Conservation (phyloP, 1,139 yeast species). For the Scheffersomyces segobiensis region DNA sequence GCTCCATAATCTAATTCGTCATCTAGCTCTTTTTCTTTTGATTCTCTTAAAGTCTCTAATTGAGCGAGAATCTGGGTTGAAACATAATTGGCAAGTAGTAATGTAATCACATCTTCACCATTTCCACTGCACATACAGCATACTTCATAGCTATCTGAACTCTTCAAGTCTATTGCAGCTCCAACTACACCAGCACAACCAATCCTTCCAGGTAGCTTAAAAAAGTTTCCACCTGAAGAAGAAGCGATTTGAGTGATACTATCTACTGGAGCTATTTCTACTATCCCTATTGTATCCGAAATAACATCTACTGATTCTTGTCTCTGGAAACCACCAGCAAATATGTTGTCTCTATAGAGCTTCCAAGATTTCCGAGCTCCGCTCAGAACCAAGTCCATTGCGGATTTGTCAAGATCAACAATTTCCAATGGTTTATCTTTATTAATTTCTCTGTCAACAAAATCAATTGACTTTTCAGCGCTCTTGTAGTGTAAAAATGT, state of each 20-base stretch:
- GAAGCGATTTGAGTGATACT: slow-evolving; percentile 28
- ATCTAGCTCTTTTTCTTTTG: not conserved
- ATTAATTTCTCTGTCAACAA: not conserved
- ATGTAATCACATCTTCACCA: slow-evolving; percentile 52
- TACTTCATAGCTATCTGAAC: slow-evolving; percentile 17
- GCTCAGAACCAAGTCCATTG: slow-evolving; percentile 14
- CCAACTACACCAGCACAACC: slow-evolving; percentile 58
- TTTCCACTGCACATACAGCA: slow-evolving; percentile 55
- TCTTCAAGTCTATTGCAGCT: slow-evolving; percentile 35
- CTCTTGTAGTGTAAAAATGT: not conserved
- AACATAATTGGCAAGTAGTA: slow-evolving; percentile 38
- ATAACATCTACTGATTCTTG: not conserved
- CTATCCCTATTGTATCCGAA: slow-evolving; percentile 37
- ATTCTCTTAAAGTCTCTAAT: slow-evolving; percentile 2
- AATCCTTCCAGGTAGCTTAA: slow-evolving; percentile 49
- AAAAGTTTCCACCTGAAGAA: slow-evolving; percentile 56
- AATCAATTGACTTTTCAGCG: not conserved
- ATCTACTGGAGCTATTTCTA: slow-evolving; percentile 10
- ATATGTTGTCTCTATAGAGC: slow-evolving; percentile 9
- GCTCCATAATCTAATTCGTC: slow-evolving; percentile 11
- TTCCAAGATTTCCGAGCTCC: slow-evolving; percentile 15
- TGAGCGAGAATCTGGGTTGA: slow-evolving; percentile 12
- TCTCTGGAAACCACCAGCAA: not conserved
- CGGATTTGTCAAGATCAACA: not conserved
- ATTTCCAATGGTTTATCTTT: not conserved